A percentile compares a stretch with the other conserved stretches of the same genome.
phyloP scores from a whole-genome alignment of 202 grass and related monocot genomes.

The Cymbopogon flexuosus region DNA sequence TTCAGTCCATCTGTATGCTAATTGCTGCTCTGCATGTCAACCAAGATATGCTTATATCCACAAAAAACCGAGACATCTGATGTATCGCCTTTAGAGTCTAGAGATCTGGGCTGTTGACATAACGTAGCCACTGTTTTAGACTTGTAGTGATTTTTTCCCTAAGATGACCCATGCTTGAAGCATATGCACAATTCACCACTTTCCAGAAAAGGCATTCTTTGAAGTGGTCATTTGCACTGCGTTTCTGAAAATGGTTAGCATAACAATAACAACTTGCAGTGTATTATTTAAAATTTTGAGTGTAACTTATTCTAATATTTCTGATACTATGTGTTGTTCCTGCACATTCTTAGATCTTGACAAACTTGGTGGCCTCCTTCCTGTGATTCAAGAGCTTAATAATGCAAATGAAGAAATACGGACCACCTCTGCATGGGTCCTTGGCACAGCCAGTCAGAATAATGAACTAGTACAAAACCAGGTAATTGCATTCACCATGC shows the following conservation, averaged over 20 bases:
- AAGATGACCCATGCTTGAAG: neutral
- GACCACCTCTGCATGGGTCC: slow-evolving; percentile 65
- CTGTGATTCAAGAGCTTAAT: slow-evolving; percentile 67
- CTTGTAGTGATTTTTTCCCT: slow-evolving; percentile 6
- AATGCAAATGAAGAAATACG: slow-evolving; percentile 65
- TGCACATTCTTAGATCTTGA: slow-evolving; percentile 62
- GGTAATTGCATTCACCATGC: slow-evolving; percentile 34
- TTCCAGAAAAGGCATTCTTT: neutral
- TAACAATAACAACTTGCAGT: slow-evolving; percentile 3
- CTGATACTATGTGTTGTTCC: neutral
- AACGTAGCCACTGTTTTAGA: neutral
- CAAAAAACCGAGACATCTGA: neutral
- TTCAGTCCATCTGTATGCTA: neutral
- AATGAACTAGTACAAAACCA: slow-evolving; percentile 82
- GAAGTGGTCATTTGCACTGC: neutral
- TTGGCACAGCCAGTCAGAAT: slow-evolving; percentile 88
- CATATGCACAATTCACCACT: neutral
- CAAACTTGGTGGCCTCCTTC: slow-evolving; percentile 76
- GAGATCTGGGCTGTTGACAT: neutral
- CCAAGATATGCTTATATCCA: neutral
- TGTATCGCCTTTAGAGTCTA: neutral
- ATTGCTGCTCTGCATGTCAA: slow-evolving; percentile 7
- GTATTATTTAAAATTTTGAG: neutral
- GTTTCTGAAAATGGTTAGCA: neutral
- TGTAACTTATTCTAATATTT: neutral